Percentiles rank a stretch among this genome's conserved stretches.
Conservation (phyloP, 1,284 basidiomycete species). For the Rhizoctonia solani region DNA sequence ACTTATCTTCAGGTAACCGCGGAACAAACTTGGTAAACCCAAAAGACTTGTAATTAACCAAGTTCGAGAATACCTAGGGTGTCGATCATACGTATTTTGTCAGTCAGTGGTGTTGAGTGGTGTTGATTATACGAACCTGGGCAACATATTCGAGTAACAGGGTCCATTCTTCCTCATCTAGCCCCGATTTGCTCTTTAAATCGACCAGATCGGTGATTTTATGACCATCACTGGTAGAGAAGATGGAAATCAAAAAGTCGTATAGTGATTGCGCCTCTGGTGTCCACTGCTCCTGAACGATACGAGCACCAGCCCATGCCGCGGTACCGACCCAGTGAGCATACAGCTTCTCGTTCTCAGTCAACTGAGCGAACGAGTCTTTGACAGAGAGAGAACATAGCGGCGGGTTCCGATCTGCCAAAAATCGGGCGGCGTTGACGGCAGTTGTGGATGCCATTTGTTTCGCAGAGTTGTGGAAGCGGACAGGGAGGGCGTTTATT, state of each 20-base stretch:
- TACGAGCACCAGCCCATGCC: conserved; percentile 74
- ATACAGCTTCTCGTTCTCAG: conserved; percentile 74
- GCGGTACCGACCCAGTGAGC: conserved; percentile 56
- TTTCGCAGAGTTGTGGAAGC: not conserved
- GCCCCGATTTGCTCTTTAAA: conserved; percentile 57
- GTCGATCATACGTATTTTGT: not conserved
- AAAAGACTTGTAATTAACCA: conserved; percentile 78
- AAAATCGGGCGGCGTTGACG: conserved; percentile 48
- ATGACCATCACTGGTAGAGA: conserved; percentile 57
- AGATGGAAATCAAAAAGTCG: conserved; percentile 68
- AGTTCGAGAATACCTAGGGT: conserved; percentile 68
- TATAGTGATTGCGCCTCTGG: conserved; percentile 56
- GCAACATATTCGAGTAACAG: conserved; percentile 69
- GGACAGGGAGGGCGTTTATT: not conserved
- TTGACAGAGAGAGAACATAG: conserved; percentile 68
- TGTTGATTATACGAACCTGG: too few relatives aligned
- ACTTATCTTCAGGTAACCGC: conserved; percentile 62
- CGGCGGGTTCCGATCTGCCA: conserved; percentile 69
- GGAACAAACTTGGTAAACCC: conserved; percentile 85
- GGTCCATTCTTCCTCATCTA: conserved; percentile 66
- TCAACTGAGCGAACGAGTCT: conserved; percentile 68
- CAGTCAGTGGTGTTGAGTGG: conserved; percentile 32
- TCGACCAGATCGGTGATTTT: conserved; percentile 60
- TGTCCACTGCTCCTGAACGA: conserved; percentile 83
- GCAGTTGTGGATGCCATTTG: conserved; percentile 22